These are phyloP conservation scores for Lipomyces sp. DNA, from an alignment of 805 yeast genomes.

Conservation along the genomic window DNA sequence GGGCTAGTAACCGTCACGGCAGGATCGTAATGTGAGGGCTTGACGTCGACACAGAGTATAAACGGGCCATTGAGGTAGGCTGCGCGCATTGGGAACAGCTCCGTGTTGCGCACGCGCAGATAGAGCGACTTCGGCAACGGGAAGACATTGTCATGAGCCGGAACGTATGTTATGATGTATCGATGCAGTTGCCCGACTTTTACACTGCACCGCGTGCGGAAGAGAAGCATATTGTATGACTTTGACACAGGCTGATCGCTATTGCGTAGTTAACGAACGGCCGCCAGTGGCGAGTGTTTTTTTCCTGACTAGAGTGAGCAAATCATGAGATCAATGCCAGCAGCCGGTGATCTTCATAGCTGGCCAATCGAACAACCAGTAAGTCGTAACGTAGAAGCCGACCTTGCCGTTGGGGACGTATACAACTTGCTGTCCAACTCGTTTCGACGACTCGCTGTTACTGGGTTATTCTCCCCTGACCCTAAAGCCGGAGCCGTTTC, in stretches of 20 bases:
- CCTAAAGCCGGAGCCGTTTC: not conserved
- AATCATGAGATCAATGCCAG: not conserved
- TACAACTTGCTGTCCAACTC: too few species aligned
- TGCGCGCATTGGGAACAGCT: constrained; percentile 54
- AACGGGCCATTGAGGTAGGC: constrained; percentile 90
- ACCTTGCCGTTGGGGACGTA: too few species aligned
- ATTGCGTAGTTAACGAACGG: not conserved
- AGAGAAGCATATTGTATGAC: constrained; percentile 35
- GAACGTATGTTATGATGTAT: constrained; percentile 59
- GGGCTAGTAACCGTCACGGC: constrained; percentile 50
- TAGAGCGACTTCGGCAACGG: constrained; percentile 24
- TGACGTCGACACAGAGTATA: constrained; percentile 79
- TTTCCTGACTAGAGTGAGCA: not conserved
- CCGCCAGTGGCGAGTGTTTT: not conserved
- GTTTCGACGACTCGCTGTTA: not conserved
- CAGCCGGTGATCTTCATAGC: not conserved
- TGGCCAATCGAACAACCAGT: too few species aligned
- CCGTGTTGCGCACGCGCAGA: constrained; percentile 30
- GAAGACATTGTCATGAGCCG: constrained; percentile 41
- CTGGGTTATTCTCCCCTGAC: not conserved
- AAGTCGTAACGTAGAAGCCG: too few species aligned
- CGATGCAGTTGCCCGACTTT: constrained; percentile 67
- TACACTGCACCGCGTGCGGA: constrained; percentile 46
- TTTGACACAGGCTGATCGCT: not conserved
- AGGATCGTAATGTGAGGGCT: constrained; percentile 66